phyloP scores from a whole-genome alignment of 805 yeast genomes.

The Metschnikowia shivogae region DNA sequence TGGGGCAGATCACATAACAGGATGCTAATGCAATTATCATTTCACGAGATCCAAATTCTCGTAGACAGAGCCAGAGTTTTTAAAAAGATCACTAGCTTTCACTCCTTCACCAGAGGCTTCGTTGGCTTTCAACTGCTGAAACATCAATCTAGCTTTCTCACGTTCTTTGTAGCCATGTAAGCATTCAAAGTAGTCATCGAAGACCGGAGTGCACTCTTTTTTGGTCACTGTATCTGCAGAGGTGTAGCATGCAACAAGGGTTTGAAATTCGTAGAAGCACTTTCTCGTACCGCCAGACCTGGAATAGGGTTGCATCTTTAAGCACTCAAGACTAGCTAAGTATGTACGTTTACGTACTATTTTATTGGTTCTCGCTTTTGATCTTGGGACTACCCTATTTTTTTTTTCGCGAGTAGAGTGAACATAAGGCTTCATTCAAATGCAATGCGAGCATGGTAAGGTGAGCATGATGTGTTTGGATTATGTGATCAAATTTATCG shows the following conservation, averaged over 20 bases:
- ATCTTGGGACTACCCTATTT: slow-evolving; percentile 10
- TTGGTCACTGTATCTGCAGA: slow-evolving; percentile 40
- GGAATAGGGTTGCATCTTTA: slow-evolving; percentile 43
- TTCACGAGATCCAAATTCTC: slow-evolving; percentile 41
- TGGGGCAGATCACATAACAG: neutral
- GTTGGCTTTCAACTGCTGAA: slow-evolving; percentile 44
- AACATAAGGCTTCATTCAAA: neutral
- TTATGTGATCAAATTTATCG: neutral
- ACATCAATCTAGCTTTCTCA: slow-evolving; percentile 42
- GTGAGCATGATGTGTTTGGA: neutral
- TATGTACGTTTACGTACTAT: neutral
- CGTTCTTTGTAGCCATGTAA: slow-evolving; percentile 46
- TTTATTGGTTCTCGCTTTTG: slow-evolving; percentile 14
- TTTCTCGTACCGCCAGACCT: slow-evolving; percentile 46
- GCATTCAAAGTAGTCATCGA: slow-evolving; percentile 45
- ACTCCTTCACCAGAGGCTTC: slow-evolving; percentile 38
- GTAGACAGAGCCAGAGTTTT: slow-evolving; percentile 37
- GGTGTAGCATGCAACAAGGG: slow-evolving; percentile 41
- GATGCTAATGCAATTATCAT: slow-evolving; percentile 2
- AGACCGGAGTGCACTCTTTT: slow-evolving; percentile 41
- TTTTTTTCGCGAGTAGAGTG: neutral
- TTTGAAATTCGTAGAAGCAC: slow-evolving; percentile 46
- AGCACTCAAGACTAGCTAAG: neutral
- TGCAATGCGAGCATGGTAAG: neutral
- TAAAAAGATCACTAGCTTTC: slow-evolving; percentile 41